These are phyloP conservation scores for Pythium phragmitis DNA, from an alignment of 352 stramenopile species.

Conservation along the genomic window DNA sequence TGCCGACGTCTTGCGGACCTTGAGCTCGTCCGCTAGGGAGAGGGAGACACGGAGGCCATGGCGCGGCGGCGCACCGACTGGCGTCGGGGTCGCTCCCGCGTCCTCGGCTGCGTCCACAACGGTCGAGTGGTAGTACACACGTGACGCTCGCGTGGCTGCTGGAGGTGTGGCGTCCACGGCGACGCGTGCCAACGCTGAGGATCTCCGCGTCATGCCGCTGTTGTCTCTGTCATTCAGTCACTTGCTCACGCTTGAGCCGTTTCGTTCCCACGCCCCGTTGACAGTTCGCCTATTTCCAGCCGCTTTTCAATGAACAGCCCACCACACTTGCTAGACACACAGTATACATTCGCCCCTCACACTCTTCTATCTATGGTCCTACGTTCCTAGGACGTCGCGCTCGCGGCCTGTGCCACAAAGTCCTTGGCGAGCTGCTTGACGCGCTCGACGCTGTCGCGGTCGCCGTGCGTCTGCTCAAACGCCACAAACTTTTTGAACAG, in stretches of 20 bases:
- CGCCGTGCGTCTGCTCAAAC: conserved; percentile 93
- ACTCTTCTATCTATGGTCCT: conserved; percentile 5
- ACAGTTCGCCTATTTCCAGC: conserved; percentile 14
- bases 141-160: conserved; percentile 4
- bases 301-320: background rate
- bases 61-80: background rate
- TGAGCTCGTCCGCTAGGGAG: conserved; percentile 39
- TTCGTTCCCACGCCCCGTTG: background rate
- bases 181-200: conserved; percentile 6
- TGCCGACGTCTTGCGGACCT: conserved; percentile 50
- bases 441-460: conserved; percentile 80
- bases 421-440: conserved; percentile 95
- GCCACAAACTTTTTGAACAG: conserved; percentile 97
- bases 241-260: conserved; percentile 1
- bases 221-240: background rate
- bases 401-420: conserved; percentile 85
- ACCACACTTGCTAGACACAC: conserved; percentile 4
- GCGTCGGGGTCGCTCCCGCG: background rate
- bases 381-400: conserved; percentile 12
- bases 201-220: background rate
- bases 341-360: conserved; percentile 11
- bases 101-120: conserved; percentile 15
- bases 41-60: conserved; percentile 30
- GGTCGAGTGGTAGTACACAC: conserved; percentile 9
- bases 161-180: conserved; percentile 10